Percentiles rank a stretch among this genome's conserved stretches.
These are phyloP conservation scores for Penicillium verrucosum DNA, from an alignment of 2,329 filamentous ascomycete species.

Conservation along the genomic window DNA sequence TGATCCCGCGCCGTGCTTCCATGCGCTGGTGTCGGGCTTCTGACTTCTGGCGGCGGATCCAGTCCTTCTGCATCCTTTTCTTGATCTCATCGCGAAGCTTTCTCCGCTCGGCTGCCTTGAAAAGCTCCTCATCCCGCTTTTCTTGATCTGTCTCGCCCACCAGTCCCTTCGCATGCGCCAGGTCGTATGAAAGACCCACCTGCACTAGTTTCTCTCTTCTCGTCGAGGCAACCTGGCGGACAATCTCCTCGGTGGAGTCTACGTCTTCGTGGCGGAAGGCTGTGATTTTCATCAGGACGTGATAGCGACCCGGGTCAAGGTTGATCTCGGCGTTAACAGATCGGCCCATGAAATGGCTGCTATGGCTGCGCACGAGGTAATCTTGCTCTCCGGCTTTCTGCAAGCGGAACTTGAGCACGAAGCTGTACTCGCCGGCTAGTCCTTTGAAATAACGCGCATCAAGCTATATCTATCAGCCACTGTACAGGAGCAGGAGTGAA, in stretches of 20 bases:
- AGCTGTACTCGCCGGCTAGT: constrained; percentile 56
- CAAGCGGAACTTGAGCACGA: constrained; percentile 57
- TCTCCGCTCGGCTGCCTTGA: constrained; percentile 33
- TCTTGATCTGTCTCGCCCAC: constrained; percentile 40
- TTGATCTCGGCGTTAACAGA: constrained; percentile 74
- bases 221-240: constrained; percentile 61
- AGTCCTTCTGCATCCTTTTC: constrained; percentile 41
- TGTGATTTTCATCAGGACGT: constrained; percentile 70
- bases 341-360: constrained; percentile 62
- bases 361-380: constrained; percentile 57
- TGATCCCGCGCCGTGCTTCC: constrained; percentile 27
- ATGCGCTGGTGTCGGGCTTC: constrained; percentile 31
- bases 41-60: constrained; percentile 40
- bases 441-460: constrained; percentile 61
- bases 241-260: constrained; percentile 62
- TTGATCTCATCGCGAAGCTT: constrained; percentile 39
- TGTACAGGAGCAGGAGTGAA: too few relatives aligned
- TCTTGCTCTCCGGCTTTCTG: constrained; percentile 60
- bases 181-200: constrained; percentile 46
- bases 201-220: constrained; percentile 67
- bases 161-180: constrained; percentile 46
- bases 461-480: constrained; percentile 37
- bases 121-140: constrained; percentile 31
- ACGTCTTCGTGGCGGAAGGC: constrained; percentile 56
- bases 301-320: constrained; percentile 71